Conservation (phyloP, 352 stramenopile genomes). For the Phytophthora agathidicida region DNA sequence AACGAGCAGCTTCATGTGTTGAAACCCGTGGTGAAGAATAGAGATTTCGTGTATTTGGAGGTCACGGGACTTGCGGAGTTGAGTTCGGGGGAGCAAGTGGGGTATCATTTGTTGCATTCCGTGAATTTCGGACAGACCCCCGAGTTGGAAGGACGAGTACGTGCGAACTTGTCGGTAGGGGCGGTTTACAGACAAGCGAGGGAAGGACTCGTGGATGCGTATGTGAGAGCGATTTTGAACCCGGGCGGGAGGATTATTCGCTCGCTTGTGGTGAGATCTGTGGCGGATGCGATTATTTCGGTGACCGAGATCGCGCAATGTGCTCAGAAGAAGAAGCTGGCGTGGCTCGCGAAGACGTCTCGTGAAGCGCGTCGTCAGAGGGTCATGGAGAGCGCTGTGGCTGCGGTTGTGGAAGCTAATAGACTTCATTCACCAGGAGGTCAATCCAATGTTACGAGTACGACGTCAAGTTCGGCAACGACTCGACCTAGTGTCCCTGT, state of each 20-base stretch:
- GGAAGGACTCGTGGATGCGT: slow-evolving; percentile 42
- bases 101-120: slow-evolving; percentile 66
- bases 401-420: slow-evolving; percentile 17
- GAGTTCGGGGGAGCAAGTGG: slow-evolving; percentile 46
- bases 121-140: slow-evolving; percentile 46
- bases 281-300: slow-evolving; percentile 34
- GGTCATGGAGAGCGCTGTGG: slow-evolving; percentile 19
- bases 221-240: slow-evolving; percentile 38
- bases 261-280: slow-evolving; percentile 25
- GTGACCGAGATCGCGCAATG: slow-evolving; percentile 33
- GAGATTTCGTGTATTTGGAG: slow-evolving; percentile 67
- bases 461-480: slow-evolving; percentile 29
- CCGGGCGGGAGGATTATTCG: slow-evolving; percentile 40
- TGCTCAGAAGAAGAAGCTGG: slow-evolving; percentile 44
- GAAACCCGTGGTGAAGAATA: slow-evolving; percentile 46
- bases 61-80: slow-evolving; percentile 45
- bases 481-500: slow-evolving; percentile 25
- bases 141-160: slow-evolving; percentile 28
- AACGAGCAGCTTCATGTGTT: slow-evolving; percentile 28
- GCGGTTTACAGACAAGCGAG: slow-evolving; percentile 47
- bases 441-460: slow-evolving; percentile 26
- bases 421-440: slow-evolving; percentile 14
- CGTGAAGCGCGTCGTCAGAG: slow-evolving; percentile 8
- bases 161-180: slow-evolving; percentile 42
- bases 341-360: slow-evolving; percentile 29